Conservation (phyloP, 192 early-diverging fungal species). For the Thoreauomyces humboldtii region DNA sequence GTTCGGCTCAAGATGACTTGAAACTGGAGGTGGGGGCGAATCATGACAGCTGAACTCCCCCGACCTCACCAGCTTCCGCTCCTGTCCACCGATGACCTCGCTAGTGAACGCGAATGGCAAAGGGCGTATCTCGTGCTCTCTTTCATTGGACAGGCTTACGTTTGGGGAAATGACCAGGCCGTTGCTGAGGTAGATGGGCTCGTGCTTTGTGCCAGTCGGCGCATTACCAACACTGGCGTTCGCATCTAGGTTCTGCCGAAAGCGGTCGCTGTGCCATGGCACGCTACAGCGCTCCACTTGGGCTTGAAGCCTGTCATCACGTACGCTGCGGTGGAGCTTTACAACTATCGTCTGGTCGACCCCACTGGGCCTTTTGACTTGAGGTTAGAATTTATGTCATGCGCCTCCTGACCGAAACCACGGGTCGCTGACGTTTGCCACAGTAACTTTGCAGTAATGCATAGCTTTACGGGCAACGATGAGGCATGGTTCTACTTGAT, state of each 20-base stretch:
- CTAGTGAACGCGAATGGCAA: constrained; percentile 68
- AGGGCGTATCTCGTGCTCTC: constrained; percentile 85
- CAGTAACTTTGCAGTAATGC: constrained; percentile 77
- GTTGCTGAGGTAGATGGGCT: constrained; percentile 63
- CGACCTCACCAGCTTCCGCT: constrained; percentile 64
- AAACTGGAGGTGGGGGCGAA: neutral
- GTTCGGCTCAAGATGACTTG: constrained; percentile 1
- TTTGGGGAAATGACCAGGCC: constrained; percentile 86
- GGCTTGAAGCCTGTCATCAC: constrained; percentile 84
- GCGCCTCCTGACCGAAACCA: neutral
- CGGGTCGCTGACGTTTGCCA: neutral
- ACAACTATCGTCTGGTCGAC: constrained; percentile 92
- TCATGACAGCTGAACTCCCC: neutral
- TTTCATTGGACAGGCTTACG: constrained; percentile 86
- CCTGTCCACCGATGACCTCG: constrained; percentile 59
- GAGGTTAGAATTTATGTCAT: constrained; percentile 45
- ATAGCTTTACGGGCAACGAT: constrained; percentile 86
- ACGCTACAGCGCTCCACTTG: constrained; percentile 65
- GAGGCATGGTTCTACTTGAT: constrained; percentile 97
- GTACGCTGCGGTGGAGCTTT: constrained; percentile 83
- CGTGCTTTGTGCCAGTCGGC: too few species aligned
- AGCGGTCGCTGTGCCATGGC: constrained; percentile 82
- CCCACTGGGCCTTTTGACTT: constrained; percentile 70
- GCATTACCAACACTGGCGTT: too few species aligned
- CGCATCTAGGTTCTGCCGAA: constrained; percentile 72